A percentile compares a stretch with the other conserved stretches of the same genome.
Conservation (phyloP, 2,329 filamentous ascomycete genomes). For the Herpotrichia juniperi region DNA sequence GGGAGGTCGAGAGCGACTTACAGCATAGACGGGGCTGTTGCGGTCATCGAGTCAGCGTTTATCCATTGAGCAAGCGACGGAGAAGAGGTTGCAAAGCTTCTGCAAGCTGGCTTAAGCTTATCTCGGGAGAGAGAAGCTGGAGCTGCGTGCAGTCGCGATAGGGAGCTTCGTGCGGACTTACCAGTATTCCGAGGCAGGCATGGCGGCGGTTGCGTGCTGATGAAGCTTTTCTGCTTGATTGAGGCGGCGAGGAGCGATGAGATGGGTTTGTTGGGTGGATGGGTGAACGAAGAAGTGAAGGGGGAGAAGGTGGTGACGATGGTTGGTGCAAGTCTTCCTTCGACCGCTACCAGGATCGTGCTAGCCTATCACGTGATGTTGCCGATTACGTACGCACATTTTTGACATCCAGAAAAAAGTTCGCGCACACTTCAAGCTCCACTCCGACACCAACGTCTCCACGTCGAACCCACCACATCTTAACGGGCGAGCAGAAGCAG, state of each 20-base stretch:
- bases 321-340: conserved; percentile 33
- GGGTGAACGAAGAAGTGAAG: conserved; percentile 34
- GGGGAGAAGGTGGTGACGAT: conserved; percentile 42
- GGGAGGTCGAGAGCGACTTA: conserved; percentile 66
- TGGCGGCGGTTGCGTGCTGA: conserved; percentile 56
- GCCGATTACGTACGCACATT: conserved; percentile 7
- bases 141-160: conserved; percentile 37
- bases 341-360: conserved; percentile 20
- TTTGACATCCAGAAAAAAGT: conserved; percentile 4
- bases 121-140: conserved; percentile 41
- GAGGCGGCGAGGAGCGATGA: conserved; percentile 23
- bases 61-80: conserved; percentile 14
- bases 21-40: conserved; percentile 93
- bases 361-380: conserved; percentile 27
- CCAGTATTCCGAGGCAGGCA: conserved; percentile 78
- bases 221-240: conserved; percentile 25
- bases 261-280: conserved; percentile 36
- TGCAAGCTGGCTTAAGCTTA: conserved; percentile 39
- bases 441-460: conserved; percentile 7
- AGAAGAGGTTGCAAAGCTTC: conserved; percentile 10
- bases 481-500: conserved; percentile 42
- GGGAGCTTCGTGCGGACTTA: conserved; percentile 59
- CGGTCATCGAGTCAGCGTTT: conserved; percentile 33
- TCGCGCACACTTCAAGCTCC: neutral
- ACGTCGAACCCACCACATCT: conserved; percentile 15